Evolutionary conservation across 495 filamentous ascomycete species (phyloP), one percentile per base, ranked within the genome.

Genomic region (Haplographium delicatum): DNA sequence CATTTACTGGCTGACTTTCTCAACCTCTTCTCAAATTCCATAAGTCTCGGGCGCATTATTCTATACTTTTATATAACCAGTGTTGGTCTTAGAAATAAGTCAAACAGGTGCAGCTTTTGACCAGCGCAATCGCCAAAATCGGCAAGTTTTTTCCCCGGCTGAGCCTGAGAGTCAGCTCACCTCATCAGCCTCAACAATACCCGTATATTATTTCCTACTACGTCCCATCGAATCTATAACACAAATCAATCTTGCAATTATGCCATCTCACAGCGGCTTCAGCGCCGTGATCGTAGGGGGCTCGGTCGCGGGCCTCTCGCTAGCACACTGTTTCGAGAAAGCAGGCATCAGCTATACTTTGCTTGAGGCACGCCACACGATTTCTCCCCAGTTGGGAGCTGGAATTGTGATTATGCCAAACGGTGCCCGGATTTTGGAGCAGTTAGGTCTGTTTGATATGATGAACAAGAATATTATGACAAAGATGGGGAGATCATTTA

Each of bases 401-500:
- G 43, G 45, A 13, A 58, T 69, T 13, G 56, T 63, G 5, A 40
- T 72, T 5, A 53, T 53, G 27, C 62, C 69, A 1, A 61, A 65
- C 24, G 54, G 62, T 4, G 16, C 47, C 7, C 44, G 66, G 20
- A 55, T 65, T 9, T 19, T 65, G 16, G 62, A 68, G 26, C 70
- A 72, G 42, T 34, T 72, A 34, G 72, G 70, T 0, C 46, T 65
- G 11, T 72, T 61, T 34, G 58, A 72, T 20, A 18, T 18, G 1
- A 38, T 65, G 45, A 44, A 13, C 5, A n/a, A 58, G 1, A 20
- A 42, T 16, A 51, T 54, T 18, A 51, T 59, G 46, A 47, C 43
- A 5, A 53, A 60, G 3, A 54, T 67, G 26, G 46, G 54, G 0
- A 58, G 28, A 10, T 13, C 53, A 1, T 30, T 27, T 19, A 45